Conservation (phyloP, 345 rosid genomes). For the thale cress (Arabidopsis thaliana) region TAIR10.1 NC_003075.7:17560001-17560500, state of each 20-base stretch:
- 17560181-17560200: constrained; percentile 48
- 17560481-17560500: constrained; percentile 61
- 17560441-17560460: constrained; percentile 52
- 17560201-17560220: constrained; percentile 45
- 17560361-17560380: not conserved
- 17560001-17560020: constrained; percentile 57
- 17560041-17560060: constrained; percentile 59
- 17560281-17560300: constrained; percentile 56
- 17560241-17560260: constrained; percentile 50
- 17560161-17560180: constrained; percentile 50
- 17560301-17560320: constrained; percentile 52
- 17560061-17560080: constrained; percentile 54
- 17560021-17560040: constrained; percentile 51
- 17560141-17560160: constrained; percentile 54
- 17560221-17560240: constrained; percentile 40
- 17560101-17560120: constrained; percentile 49
- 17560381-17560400: not conserved
- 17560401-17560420: constrained; percentile 31
- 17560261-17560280: constrained; percentile 50
- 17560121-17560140: constrained; percentile 50
- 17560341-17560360: constrained; percentile 28
- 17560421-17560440: constrained; percentile 56
- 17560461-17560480: constrained; percentile 56
- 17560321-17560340: constrained; percentile 57
- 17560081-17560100: constrained; percentile 50